Evolutionary conservation across 2,329 filamentous ascomycete genomes (phyloP).

Genomic region (Ambrosiella beaveri): DNA sequence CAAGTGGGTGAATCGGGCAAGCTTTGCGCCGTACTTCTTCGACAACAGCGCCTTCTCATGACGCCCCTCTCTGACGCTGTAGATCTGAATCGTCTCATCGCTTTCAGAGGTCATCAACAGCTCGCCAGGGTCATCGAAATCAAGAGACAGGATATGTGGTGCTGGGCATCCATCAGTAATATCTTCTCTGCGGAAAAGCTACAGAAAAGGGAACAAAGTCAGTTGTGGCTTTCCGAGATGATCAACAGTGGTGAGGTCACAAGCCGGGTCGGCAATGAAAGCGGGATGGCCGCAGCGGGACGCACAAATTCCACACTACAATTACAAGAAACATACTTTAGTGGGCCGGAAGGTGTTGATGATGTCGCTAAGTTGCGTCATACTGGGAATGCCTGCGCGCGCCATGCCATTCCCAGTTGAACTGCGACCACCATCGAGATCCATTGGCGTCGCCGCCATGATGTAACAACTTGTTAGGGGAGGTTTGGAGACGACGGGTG

Average conservation of each 20-base stretch:
- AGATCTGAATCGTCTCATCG: conserved; percentile 91
- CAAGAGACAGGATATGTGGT: conserved; percentile 67
- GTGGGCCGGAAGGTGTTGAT: conserved; percentile 63
- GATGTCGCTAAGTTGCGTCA: conserved; percentile 58
- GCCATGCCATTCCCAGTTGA: conserved; percentile 29
- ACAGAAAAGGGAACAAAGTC: background rate
- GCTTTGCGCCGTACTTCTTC: conserved; percentile 92
- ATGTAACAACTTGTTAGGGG: background rate
- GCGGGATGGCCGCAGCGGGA: too few species aligned
- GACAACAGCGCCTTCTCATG: conserved; percentile 78
- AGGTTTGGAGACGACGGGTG: background rate
- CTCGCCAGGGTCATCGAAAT: conserved; percentile 92
- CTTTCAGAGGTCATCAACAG: conserved; percentile 79
- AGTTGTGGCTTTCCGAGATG: background rate
- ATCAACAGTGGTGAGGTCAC: background rate
- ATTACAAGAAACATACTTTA: conserved; percentile 37
- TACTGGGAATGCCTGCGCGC: conserved; percentile 29
- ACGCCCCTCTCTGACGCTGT: conserved; percentile 79
- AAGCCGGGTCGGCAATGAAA: background rate
- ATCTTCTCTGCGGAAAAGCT: conserved; percentile 45
- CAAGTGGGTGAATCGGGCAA: conserved; percentile 87
- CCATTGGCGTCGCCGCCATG: conserved; percentile 41
- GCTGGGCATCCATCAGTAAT: conserved; percentile 33
- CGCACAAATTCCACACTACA: background rate
- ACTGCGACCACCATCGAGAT: conserved; percentile 31